Conservation (phyloP, 2,329 filamentous ascomycete genomes). For the Bimuria novae-zelandiae region DNA sequence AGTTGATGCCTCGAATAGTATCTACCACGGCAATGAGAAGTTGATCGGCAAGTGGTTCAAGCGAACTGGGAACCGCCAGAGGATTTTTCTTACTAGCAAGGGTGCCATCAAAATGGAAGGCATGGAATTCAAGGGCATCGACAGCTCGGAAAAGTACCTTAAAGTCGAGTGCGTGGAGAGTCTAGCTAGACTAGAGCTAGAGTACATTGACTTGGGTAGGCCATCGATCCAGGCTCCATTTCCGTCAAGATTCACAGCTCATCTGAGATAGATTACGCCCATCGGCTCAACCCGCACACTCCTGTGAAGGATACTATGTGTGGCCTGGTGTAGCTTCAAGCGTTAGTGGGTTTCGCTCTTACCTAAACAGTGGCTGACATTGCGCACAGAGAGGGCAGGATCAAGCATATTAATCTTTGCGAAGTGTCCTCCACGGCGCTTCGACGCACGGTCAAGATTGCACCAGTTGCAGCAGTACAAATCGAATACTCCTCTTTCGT, state of each 20-base stretch:
- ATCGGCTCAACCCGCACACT: conserved; percentile 45
- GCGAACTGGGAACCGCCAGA: conserved; percentile 15
- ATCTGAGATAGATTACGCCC: conserved; percentile 32
- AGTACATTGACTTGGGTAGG: conserved; percentile 54
- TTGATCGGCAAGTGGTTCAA: conserved; percentile 30
- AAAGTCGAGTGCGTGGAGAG: conserved; percentile 43
- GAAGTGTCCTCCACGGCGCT: conserved; percentile 48
- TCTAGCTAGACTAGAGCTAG: conserved; percentile 39
- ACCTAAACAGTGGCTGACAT: background rate
- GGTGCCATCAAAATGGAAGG: conserved; percentile 23
- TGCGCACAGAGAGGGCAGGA: conserved; percentile 45
- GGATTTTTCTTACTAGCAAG: conserved; percentile 22
- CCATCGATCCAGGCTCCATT: background rate
- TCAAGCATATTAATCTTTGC: conserved; percentile 48
- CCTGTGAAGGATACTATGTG: conserved; percentile 52
- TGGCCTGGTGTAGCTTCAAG: conserved; percentile 48
- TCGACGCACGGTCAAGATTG: conserved; percentile 50
- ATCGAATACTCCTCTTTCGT: conserved; percentile 54
- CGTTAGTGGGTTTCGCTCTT: conserved; percentile 24
- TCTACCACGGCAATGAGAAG: conserved; percentile 31
- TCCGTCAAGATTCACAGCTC: background rate
- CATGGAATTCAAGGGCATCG: conserved; percentile 25
- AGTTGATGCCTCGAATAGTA: conserved; percentile 6
- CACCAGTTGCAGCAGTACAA: conserved; percentile 51
- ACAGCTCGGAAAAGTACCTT: conserved; percentile 44